phyloP scores from a whole-genome alignment of 2,329 filamentous ascomycete species.

The Emydomyces testavorans region DNA sequence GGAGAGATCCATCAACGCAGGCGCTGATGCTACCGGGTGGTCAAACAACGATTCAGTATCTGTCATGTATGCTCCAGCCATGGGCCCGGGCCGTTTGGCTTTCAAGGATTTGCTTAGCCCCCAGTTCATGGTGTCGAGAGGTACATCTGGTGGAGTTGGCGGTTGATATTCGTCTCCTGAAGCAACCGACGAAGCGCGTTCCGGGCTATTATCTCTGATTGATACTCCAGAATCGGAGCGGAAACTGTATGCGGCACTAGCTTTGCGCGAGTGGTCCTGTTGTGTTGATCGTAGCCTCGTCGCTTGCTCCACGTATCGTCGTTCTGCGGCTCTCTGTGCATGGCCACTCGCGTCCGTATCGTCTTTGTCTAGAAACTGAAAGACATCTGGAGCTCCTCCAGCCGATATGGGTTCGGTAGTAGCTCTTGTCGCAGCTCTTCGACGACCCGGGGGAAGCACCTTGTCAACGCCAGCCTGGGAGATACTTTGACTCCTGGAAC shows the following conservation, averaged over 20 bases:
- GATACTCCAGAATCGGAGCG: slow-evolving; percentile 29
- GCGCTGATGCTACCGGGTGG: slow-evolving; percentile 18
- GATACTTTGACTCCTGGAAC: slow-evolving; percentile 12
- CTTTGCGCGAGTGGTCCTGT: slow-evolving; percentile 15
- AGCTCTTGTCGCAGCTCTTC: slow-evolving; percentile 7
- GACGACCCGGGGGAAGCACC: slow-evolving; percentile 7
- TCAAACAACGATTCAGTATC: slow-evolving; percentile 17
- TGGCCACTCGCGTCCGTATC: slow-evolving; percentile 6
- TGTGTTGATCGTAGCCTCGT: not conserved
- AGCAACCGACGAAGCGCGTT: slow-evolving; percentile 25
- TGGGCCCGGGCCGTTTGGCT: slow-evolving; percentile 9
- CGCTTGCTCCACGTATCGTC: slow-evolving; percentile 1
- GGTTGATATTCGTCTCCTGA: slow-evolving; percentile 25
- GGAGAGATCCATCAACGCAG: slow-evolving; percentile 25
- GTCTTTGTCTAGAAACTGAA: slow-evolving; percentile 29
- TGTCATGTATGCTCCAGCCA: slow-evolving; percentile 17
- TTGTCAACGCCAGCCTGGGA: not conserved
- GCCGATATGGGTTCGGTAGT: slow-evolving; percentile 5
- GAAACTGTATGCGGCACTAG: slow-evolving; percentile 19
- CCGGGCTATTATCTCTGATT: slow-evolving; percentile 25
- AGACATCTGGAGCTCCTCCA: slow-evolving; percentile 26
- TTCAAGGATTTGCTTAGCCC: slow-evolving; percentile 17
- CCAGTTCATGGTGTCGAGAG: slow-evolving; percentile 21
- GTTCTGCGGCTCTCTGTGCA: slow-evolving; percentile 4
- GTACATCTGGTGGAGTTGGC: slow-evolving; percentile 21